These are phyloP conservation scores for Picea sitchensis DNA, from an alignment of 75 land plant genomes.

Conservation along the genomic window DNA sequence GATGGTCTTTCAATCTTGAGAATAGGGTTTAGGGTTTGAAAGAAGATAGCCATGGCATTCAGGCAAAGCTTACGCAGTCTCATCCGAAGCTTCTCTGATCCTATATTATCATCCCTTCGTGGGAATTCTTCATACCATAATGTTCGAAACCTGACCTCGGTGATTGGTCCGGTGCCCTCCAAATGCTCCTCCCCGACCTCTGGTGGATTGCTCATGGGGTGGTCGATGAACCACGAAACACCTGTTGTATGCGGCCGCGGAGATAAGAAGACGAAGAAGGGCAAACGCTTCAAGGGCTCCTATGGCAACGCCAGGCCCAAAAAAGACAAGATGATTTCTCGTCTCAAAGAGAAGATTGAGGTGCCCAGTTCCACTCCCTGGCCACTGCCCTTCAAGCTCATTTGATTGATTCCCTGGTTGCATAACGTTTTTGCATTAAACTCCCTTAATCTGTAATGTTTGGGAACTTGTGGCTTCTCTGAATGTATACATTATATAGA, in stretches of 20 bases:
- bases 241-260: constrained; percentile 80
- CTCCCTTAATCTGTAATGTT: too few relatives aligned
- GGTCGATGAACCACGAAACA: constrained; percentile 1
- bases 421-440: too few relatives aligned
- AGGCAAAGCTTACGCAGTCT: neutral
- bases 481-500: too few relatives aligned
- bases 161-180: neutral
- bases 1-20: too few relatives aligned
- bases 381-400: constrained; percentile 82
- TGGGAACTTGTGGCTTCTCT: too few relatives aligned
- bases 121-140: too few relatives aligned
- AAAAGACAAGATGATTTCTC: constrained; percentile 47
- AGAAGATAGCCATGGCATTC: neutral
- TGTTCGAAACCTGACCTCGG: constrained; percentile 13
- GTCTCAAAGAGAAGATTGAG: constrained; percentile 76
- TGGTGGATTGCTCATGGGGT: neutral
- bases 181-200: neutral
- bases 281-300: constrained; percentile 88
- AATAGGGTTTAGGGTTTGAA: too few relatives aligned
- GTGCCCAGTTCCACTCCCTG: constrained; percentile 81
- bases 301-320: constrained; percentile 76
- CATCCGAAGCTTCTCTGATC: neutral
- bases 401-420: constrained; percentile 15
- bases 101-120: too few relatives aligned
- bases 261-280: constrained; percentile 92